A percentile compares a stretch with the other conserved stretches of the same genome.
Evolutionary conservation across 176 grass and related monocot genomes (phyloP).

Genomic region (Melocanna baccifera): DNA sequence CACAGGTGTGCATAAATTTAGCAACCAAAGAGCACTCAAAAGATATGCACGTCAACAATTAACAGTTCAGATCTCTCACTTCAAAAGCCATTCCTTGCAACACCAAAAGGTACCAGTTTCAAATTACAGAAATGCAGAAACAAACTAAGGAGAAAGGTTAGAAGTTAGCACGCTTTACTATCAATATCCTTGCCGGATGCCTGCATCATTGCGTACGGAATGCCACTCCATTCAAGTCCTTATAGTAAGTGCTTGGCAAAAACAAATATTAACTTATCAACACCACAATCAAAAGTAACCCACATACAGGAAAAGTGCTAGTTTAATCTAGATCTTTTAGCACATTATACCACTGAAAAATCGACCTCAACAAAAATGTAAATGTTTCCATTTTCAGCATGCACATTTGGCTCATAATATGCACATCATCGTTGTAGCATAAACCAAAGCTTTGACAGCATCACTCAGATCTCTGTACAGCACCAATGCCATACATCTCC

Average conservation of each 20-base stretch:
- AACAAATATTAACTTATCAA: background rate
- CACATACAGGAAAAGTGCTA: background rate
- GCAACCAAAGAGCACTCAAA: background rate
- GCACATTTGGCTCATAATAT: background rate
- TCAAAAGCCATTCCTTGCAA: slow-evolving; percentile 2
- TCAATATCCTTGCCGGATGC: background rate
- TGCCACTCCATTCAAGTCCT: background rate
- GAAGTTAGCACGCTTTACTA: background rate
- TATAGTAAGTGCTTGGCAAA: background rate
- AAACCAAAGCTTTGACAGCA: background rate
- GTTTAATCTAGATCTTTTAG: background rate
- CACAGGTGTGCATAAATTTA: background rate
- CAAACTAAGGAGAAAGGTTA: background rate
- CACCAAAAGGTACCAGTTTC: background rate
- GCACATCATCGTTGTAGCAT: background rate
- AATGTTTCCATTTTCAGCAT: background rate
- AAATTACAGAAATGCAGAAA: slow-evolving; percentile 5
- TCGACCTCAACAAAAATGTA: background rate
- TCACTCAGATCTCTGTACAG: background rate
- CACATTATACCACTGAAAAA: background rate
- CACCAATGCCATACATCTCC: background rate
- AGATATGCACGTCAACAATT: background rate
- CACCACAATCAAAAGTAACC: background rate
- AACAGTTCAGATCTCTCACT: background rate
- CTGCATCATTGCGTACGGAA: background rate